Conservation (phyloP, 106 monocot genomes). For the Dendrobium chrysotoxum region DNA sequence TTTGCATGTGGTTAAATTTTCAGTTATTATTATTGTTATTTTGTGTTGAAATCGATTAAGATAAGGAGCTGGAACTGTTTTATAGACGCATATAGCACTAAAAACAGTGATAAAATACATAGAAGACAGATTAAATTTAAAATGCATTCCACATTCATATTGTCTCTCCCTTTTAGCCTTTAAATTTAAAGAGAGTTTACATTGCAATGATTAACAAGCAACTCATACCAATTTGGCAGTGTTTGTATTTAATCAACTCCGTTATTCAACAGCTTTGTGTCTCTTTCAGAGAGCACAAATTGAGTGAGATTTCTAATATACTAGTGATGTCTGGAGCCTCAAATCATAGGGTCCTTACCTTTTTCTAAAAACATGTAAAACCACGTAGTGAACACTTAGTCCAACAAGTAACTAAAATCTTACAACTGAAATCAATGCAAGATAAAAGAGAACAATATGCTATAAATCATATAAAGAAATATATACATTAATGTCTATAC, state of each 20-base stretch:
- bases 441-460: too few relatives aligned
- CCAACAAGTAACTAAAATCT: too few relatives aligned
- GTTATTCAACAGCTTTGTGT: background rate
- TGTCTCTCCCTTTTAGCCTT: background rate
- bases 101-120: background rate
- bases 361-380: too few relatives aligned
- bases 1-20: too few relatives aligned
- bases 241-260: background rate
- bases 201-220: background rate
- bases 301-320: background rate
- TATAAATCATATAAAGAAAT: too few relatives aligned
- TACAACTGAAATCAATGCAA: too few relatives aligned
- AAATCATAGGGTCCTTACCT: too few relatives aligned
- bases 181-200: background rate
- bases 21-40: background rate
- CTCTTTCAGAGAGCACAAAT: background rate
- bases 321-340: too few relatives aligned
- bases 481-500: too few relatives aligned
- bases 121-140: background rate
- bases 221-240: background rate
- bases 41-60: background rate
- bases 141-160: background rate
- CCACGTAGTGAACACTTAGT: too few relatives aligned
- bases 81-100: conserved; percentile 1
- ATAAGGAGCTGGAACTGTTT: background rate